phyloP scores from a whole-genome alignment of 371 early-diverging fungal species.

The Rhizopus microsporus region DNA sequence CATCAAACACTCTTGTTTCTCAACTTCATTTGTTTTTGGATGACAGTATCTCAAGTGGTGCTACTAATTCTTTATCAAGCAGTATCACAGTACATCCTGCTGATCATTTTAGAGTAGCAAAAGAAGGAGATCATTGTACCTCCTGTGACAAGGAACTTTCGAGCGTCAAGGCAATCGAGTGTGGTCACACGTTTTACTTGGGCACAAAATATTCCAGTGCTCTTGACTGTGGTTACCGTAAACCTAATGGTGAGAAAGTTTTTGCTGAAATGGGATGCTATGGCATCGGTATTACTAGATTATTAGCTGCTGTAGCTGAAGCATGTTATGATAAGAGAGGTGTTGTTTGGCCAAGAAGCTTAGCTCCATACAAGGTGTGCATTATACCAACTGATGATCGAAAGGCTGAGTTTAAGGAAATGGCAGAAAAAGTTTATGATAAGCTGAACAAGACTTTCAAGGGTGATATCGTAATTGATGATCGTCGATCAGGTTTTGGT shows the following conservation, averaged over 20 bases:
- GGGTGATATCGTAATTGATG: slow-evolving; percentile 61
- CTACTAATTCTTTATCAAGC: neutral
- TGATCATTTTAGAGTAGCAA: slow-evolving; percentile 57
- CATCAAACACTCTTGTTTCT: neutral
- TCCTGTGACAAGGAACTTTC: slow-evolving; percentile 53
- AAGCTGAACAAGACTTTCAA: slow-evolving; percentile 5
- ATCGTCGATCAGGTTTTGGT: slow-evolving; percentile 63
- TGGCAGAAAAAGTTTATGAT: slow-evolving; percentile 55
- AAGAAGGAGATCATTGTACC: slow-evolving; percentile 68
- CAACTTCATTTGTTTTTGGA: slow-evolving; percentile 35
- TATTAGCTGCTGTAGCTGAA: slow-evolving; percentile 81
- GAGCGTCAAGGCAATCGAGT: slow-evolving; percentile 77
- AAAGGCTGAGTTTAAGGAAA: slow-evolving; percentile 28
- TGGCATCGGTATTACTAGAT: slow-evolving; percentile 84
- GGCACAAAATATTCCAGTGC: slow-evolving; percentile 82
- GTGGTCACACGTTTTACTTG: slow-evolving; percentile 90
- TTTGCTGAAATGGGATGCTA: slow-evolving; percentile 92
- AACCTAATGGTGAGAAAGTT: slow-evolving; percentile 26
- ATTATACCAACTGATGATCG: slow-evolving; percentile 63
- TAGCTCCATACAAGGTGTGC: slow-evolving; percentile 73
- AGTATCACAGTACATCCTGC: slow-evolving; percentile 21
- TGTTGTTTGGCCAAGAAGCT: slow-evolving; percentile 75
- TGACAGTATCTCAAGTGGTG: slow-evolving; percentile 12
- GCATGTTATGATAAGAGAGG: slow-evolving; percentile 66
- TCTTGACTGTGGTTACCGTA: slow-evolving; percentile 61